Base-by-base conservation (phyloP, 2,329 filamentous ascomycete species). In the Thelonectria rubi region DNA sequence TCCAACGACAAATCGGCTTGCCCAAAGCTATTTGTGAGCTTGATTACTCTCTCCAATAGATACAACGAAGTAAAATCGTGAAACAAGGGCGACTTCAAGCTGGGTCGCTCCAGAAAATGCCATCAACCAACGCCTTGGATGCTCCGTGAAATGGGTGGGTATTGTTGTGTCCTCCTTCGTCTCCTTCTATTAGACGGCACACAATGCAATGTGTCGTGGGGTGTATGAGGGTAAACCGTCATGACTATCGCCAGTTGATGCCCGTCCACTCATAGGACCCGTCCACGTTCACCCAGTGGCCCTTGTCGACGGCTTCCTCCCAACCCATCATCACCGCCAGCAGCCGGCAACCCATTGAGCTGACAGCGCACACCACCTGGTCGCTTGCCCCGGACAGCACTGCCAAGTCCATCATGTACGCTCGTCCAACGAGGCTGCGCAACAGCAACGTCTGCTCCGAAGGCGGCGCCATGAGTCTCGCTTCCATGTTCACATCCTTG, bases 251-350 rank as follows among this genome's bases (percentile, higher is more conserved):
- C 73, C 76, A 77, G 26, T 74, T 71, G 51, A 82, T 74, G 14
- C 80, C 83, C 8, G 76, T 82, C 90, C 90, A 92, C 12, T 81
- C 81, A 68, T 84, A 88, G 12, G 83, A 83, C 2, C 89, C 90
- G 74, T 94, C 91, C n/a, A 97, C 85, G 76, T 96, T 96, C 60
- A 87, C 82, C 91, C 92, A 96, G 46, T 82, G 81, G 1, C 81
- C 83, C 17, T 82, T 75, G 34, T 80, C 80, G 63, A 93, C 82
- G 5, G 84, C 87, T 30, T 81, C 82, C 39, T 94, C 89, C 91
- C 91, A 94, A 0, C 93, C 93, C 87, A 95, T 88, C 89, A 96
- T 93, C 42, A 97, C 91, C 2, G 86, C 93, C 64, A 96, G 74
- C 55, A 96, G 71, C 20, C 91, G 84, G 74, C 93, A 97, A 0